Percentiles rank a stretch among this genome's conserved stretches.
Evolutionary conservation across 306 rosid species (phyloP).

Genomic region (Hippophae gyantsensis): DNA sequence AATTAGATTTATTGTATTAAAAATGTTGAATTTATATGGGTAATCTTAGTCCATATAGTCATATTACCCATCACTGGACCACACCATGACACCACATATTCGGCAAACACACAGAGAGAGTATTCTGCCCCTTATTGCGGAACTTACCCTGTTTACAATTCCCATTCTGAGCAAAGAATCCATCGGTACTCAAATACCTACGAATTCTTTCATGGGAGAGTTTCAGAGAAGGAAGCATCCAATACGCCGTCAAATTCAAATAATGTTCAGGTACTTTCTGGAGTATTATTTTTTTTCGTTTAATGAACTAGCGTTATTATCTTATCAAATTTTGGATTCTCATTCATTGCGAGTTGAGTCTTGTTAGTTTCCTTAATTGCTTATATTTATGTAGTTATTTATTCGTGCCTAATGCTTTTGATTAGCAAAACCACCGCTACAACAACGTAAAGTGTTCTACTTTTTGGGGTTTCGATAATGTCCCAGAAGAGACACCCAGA

Average conservation of each 20-base stretch:
- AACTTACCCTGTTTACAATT: no score
- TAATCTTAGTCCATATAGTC: no score
- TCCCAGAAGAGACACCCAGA: conserved; percentile 80
- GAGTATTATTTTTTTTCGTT: conserved; percentile 12
- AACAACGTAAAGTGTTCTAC: conserved; percentile 3
- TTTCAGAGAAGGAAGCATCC: conserved; percentile 43
- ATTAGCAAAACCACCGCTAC: conserved; percentile 6
- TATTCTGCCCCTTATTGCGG: no score
- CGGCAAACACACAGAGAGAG: no score
- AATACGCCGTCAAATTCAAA: conserved; percentile 35
- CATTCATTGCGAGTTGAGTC: background rate
- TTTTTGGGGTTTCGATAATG: conserved; percentile 30
- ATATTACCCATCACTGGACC: no score
- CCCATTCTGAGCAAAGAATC: no score
- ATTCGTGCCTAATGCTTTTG: conserved; percentile 17
- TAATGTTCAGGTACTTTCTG: conserved; percentile 10
- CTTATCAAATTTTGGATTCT: background rate
- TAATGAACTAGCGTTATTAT: background rate
- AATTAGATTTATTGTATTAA: no score
- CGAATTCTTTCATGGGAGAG: background rate
- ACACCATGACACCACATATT: no score
- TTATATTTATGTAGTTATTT: background rate
- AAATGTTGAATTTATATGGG: no score
- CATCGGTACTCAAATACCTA: no score
- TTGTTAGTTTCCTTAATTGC: background rate